Conservation (phyloP, 306 rosid species). For the Comarum palustre region DNA sequence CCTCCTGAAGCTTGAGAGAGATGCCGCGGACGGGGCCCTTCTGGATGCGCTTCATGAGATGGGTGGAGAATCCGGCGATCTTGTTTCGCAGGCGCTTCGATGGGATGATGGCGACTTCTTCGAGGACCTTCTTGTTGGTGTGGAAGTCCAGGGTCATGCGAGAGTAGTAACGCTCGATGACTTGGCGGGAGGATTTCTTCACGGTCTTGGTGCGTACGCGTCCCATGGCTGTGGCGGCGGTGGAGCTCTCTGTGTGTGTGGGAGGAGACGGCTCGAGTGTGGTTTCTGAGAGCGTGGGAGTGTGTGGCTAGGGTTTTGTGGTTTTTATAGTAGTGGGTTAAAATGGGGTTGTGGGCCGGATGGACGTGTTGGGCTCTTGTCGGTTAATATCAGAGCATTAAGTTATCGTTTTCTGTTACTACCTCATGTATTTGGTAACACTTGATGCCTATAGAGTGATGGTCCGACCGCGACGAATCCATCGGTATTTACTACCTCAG, state of each 20-base stretch:
- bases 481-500: no score
- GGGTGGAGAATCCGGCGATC: conserved; percentile 66
- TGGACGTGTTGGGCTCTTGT: background rate
- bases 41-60: conserved; percentile 66
- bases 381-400: no score
- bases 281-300: background rate
- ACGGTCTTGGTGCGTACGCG: conserved; percentile 65
- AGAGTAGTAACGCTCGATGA: conserved; percentile 55
- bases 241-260: background rate
- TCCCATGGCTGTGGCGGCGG: conserved; percentile 37
- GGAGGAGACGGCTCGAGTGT: background rate
- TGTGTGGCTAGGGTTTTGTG: conserved; percentile 13
- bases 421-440: no score
- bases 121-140: conserved; percentile 55
- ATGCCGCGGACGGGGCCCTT: conserved; percentile 68
- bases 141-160: conserved; percentile 61
- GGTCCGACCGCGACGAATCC: no score
- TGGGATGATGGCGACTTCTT: conserved; percentile 57
- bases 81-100: conserved; percentile 63
- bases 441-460: no score
- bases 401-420: no score
- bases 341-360: background rate
- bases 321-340: background rate
- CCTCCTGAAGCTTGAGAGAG: conserved; percentile 69
- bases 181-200: conserved; percentile 68